phyloP scores from a whole-genome alignment of 352 stramenopile genomes.

The Achlya hypogyna region DNA sequence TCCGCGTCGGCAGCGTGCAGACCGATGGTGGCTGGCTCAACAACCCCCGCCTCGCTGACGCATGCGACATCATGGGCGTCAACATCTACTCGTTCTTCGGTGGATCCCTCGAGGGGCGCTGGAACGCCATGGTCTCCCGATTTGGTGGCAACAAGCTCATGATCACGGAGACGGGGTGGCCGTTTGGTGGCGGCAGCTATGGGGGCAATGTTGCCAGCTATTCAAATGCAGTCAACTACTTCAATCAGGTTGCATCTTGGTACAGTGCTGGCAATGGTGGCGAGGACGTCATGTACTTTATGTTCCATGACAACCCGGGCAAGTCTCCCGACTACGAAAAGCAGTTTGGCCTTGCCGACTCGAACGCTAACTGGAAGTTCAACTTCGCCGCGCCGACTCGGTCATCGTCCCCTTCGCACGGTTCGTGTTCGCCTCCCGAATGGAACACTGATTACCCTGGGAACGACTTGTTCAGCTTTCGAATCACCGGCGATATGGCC shows the following conservation, averaged over 20 bases:
- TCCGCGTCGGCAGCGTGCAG: constrained; percentile 10
- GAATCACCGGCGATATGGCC: neutral
- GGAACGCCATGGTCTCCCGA: neutral
- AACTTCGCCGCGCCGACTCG: neutral
- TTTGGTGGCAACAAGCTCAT: constrained; percentile 6
- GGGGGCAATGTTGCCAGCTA: neutral
- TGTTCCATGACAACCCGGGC: constrained; percentile 15
- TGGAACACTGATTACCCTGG: constrained; percentile 6
- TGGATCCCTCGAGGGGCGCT: neutral
- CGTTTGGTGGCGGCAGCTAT: constrained; percentile 9
- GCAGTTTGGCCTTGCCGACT: constrained; percentile 16
- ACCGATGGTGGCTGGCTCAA: constrained; percentile 8
- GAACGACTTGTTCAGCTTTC: neutral
- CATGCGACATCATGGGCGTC: constrained; percentile 11
- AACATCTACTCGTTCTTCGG: constrained; percentile 18
- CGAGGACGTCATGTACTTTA: constrained; percentile 12
- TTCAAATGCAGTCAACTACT: neutral
- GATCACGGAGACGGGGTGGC: constrained; percentile 21
- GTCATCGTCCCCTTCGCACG: neutral
- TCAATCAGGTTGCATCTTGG: neutral
- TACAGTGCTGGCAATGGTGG: constrained; percentile 2
- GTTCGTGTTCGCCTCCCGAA: neutral
- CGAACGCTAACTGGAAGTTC: constrained; percentile 7
- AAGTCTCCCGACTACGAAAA: constrained; percentile 14
- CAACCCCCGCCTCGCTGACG: constrained; percentile 4